Evolutionary conservation across 2,329 filamentous ascomycete species (phyloP).

Genomic region (Neofusicoccum kwambonambiense): DNA sequence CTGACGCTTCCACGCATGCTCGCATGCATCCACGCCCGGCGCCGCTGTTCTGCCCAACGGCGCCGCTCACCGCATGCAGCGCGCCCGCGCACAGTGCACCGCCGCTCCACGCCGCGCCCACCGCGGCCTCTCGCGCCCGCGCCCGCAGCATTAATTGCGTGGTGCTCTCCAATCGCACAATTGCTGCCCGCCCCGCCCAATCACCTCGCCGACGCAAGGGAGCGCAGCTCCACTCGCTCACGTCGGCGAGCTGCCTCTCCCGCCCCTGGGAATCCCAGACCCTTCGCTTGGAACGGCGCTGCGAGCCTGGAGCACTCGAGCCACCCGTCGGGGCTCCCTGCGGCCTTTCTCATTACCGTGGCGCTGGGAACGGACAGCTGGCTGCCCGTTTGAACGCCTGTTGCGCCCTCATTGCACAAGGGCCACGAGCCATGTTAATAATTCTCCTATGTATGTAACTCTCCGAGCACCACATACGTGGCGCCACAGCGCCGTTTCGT

Average conservation of each 20-base stretch:
- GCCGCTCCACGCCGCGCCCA: neutral
- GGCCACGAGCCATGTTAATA: slow-evolving; percentile 5
- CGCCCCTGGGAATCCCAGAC: slow-evolving; percentile 8
- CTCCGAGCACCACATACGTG: slow-evolving; percentile 4
- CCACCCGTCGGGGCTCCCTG: slow-evolving; percentile 9
- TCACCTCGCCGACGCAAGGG: neutral
- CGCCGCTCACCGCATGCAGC: slow-evolving; percentile 12
- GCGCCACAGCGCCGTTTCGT: slow-evolving; percentile 3
- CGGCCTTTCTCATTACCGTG: slow-evolving; percentile 16
- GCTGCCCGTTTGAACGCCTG: slow-evolving; percentile 11
- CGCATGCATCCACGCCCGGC: slow-evolving; percentile 8
- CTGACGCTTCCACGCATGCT: slow-evolving; percentile 11
- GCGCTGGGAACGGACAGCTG: slow-evolving; percentile 15
- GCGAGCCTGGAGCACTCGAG: slow-evolving; percentile 12
- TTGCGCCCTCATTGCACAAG: slow-evolving; percentile 4
- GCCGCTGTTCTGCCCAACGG: slow-evolving; percentile 2
- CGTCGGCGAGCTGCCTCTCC: neutral
- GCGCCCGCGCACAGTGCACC: slow-evolving; percentile 1
- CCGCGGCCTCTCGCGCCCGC: neutral
- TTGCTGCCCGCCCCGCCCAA: neutral
- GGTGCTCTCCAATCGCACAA: neutral
- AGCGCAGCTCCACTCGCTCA: neutral
- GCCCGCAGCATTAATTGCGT: neutral
- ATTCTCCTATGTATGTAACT: slow-evolving; percentile 8
- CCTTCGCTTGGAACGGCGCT: slow-evolving; percentile 13